Percentiles rank a stretch among this genome's conserved stretches.
phyloP scores from a whole-genome alignment of 2,329 filamentous ascomycete genomes.

The Botryotinia globosa region DNA sequence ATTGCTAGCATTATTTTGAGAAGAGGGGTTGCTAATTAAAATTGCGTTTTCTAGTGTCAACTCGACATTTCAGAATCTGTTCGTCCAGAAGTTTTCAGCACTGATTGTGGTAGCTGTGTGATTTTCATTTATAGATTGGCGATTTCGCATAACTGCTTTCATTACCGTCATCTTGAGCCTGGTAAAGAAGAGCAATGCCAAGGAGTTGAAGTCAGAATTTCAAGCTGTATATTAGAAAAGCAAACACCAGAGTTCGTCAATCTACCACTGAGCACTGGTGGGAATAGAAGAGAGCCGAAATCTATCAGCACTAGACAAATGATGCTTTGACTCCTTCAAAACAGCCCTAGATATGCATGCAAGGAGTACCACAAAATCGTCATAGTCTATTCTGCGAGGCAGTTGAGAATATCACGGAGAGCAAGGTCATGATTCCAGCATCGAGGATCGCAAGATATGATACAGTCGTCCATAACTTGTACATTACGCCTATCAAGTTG shows the following conservation, averaged over 20 bases:
- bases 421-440: not conserved
- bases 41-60: not conserved
- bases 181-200: slow-evolving; percentile 99
- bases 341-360: not conserved
- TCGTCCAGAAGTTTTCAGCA: not conserved
- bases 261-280: slow-evolving; percentile 83
- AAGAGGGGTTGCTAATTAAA: not conserved
- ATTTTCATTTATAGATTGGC: slow-evolving; percentile 99
- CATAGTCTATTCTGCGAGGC: too few species aligned
- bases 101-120: not conserved
- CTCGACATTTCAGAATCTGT: slow-evolving; percentile 38
- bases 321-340: not conserved
- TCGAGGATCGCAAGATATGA: not conserved
- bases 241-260: slow-evolving; percentile 95
- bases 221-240: slow-evolving; percentile 96
- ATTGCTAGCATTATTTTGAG: accelerated
- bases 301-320: slow-evolving; percentile 98
- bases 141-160: slow-evolving; percentile 96
- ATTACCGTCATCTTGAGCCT: slow-evolving; percentile 99
- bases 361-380: not conserved
- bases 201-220: slow-evolving; percentile 98
- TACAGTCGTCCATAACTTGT: not conserved
- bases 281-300: slow-evolving; percentile 76
- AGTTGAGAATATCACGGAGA: not conserved
- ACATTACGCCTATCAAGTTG: not conserved